Base-by-base conservation (phyloP, 352 stramenopile species). In the Thalassiosira sp. region DNA sequence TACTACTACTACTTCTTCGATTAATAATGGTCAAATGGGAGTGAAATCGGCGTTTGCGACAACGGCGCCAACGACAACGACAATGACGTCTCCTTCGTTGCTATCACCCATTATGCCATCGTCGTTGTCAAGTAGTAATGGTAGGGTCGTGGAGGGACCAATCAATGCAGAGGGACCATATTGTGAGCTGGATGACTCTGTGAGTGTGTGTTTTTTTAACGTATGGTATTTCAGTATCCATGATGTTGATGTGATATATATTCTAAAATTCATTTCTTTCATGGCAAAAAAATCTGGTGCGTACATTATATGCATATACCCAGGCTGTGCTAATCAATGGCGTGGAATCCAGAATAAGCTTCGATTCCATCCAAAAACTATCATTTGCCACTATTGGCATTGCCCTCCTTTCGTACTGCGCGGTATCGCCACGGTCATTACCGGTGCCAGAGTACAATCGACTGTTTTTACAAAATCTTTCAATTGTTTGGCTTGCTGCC, bases 391-490 rank as follows among this genome's bases (percentile, higher is more conserved):
- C 69, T 5, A 58, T 88, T 7, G 54, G 66, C 27, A 37, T 79
- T 28, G 42, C 59, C 11, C 42, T 81, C 1, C 24, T 82, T 6
- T 71, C 72, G 7, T 93, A 90, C 57, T 76, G 71, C 42, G 83
- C 75, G 10, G 87, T 93, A 1, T 90, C 87, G 27, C 87, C 87
- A 11, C 54, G 80, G 51, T 81, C 58, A 5, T 62, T 90, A 5
- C 71, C 75, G 11, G 72, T 84, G 40, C 48, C 71, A 1, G 65
- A 90, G 42, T 91, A 93, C 67, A 90, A 90, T 73, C 43, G 79
- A 33, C 49, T 77, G 10, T 90, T 91, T 65, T 76, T 89, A 48
- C 57, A 89, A 60, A 90, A 90, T 77, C 16, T 91, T n/a, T 63
- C 70, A 2, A 48, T 85, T 40, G 67, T 86, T 16, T 46, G 62